Conservation (phyloP, 345 rosid species). For the Sonneratia caseolaris region DNA sequence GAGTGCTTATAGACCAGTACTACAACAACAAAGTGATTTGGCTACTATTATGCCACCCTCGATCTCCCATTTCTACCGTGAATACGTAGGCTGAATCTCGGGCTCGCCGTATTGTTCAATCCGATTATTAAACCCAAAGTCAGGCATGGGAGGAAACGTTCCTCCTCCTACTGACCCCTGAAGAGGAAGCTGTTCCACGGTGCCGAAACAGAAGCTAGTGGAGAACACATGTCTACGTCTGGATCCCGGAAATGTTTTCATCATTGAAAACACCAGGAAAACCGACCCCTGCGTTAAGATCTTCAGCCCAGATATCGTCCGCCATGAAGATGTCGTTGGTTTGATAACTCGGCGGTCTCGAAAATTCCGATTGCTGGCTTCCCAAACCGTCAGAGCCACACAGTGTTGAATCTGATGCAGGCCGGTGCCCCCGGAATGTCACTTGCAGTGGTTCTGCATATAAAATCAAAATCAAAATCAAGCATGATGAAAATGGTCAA, state of each 20-base stretch:
- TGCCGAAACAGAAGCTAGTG: constrained; percentile 13
- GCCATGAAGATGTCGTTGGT: constrained; percentile 4
- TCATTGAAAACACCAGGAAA: not conserved
- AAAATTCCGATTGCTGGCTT: constrained; percentile 6
- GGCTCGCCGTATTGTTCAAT: not conserved
- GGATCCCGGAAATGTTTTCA: constrained; percentile 6
- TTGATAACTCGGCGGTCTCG: not conserved
- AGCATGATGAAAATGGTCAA: not conserved
- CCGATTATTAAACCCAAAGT: constrained; percentile 6
- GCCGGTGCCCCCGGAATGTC: constrained; percentile 7
- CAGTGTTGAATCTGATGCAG: constrained; percentile 1
- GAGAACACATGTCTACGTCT: constrained; percentile 18
- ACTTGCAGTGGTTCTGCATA: not conserved
- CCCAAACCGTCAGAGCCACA: not conserved
- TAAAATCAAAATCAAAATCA: not conserved
- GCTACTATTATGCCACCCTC: constrained; percentile 19
- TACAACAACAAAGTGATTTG: no score
- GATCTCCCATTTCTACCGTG: constrained; percentile 17
- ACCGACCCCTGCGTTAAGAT: constrained; percentile 14
- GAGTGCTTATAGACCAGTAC: no score
- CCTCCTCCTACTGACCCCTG: constrained; percentile 9
- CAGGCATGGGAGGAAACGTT: constrained; percentile 7
- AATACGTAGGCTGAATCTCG: constrained; percentile 15
- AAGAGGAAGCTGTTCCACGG: constrained; percentile 16
- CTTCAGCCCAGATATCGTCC: not conserved